Evolutionary conservation across 805 yeast genomes (phyloP), one percentile per base, ranked within the genome.

Genomic region (Yamadazyma takamatsuzukensis): DNA sequence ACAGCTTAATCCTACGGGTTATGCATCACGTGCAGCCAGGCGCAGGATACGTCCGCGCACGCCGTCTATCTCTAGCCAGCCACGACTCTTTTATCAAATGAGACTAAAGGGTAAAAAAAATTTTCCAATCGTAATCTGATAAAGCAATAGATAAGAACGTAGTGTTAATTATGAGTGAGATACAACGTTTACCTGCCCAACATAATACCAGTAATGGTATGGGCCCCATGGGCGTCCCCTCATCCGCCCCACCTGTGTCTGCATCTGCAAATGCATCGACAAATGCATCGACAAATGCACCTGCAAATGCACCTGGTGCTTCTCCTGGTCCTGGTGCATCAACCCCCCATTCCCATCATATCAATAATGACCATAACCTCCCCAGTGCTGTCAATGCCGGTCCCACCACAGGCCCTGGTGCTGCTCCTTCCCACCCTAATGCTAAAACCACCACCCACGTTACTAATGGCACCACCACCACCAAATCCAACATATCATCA

Each of bases 381-480:
- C 21, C 10, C 21, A n/a, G 8, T 11, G 11, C 22, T 19, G 22
- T 11, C 22, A 21, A 17, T 19, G 12, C 11, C 5, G 31, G 16
- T 18, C 31, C 24, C 11, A 17, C 31, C 16, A 7, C 32, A 12
- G 26, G 18, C 25, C 26, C 15, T 28, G 5, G 21, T 18, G 22
- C 25, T 16, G 13, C 6, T 6, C 25, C n/a, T 23, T 6, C 68
- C 17, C 79, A 73, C 46, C 83, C 83, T 14, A 78, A 78, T 53
- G 82, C 80, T 4, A 78, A 76, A 50, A 64, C 80, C 4, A 77
- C 80, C 7, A 71, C 77, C 21, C 76, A 70, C 39, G 66, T 74
- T 19, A 61, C 66, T 16, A 77, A 76, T 46, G 83, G 83, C 18
- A 67, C 80, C 23, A 73, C 82, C 15, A 76, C 83, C n/a, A 68